Base-by-base conservation (phyloP, 2,329 filamentous ascomycete genomes). In the Epichloe coenophiala region DNA sequence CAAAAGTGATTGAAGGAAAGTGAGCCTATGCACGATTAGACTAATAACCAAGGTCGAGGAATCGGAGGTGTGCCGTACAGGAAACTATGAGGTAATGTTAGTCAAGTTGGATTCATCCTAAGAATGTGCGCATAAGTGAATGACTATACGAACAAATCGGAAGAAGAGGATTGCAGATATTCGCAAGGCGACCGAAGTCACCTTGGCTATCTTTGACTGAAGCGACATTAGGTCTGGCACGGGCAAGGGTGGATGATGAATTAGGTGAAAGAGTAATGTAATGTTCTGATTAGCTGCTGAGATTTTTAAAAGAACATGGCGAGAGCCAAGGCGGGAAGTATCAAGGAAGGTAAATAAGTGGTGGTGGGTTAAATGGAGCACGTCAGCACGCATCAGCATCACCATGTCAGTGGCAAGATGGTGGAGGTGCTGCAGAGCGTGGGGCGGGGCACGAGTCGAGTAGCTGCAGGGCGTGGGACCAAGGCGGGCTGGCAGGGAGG, bases 1-100 rank as follows among this genome's bases (percentile, higher is more conserved):
- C 74, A 51, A 80, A 80, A 3, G 81, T 69, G 38, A 78, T 58
- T 33, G 81, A 81, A 53, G 73, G 63, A 53, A 71, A 65, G 56
- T 65, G 65, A 50, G 65, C 66, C 65, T 68, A 57, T 11, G 49
- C 41, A 37, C 42, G 39, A 49, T 58, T 51, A 53, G 53, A 15
- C 19, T 45, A 31, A 17, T 6, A 27, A 54, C 39, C 17, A 44
- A 36, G 27, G n/a, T 38, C 31, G n/a, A 36, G 13, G 8, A 13
- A 48, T 17, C 21, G 39, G 44, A 43, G 17, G 6, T 11, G 35
- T 27, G 21, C 53, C 65, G 56, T 61, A 69, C 66, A 41, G 66
- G 66, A 55, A 69, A 68, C 66, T 68, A 48, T 35, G 38, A 38
- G 23, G 15, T 9, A 37, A 27, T 35, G 48, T 61, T 54, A 59